Percentiles rank a stretch among this genome's conserved stretches.
Evolutionary conservation across 164 flowering plant genomes (phyloP).

Genomic region (Saururus chinensis): DNA sequence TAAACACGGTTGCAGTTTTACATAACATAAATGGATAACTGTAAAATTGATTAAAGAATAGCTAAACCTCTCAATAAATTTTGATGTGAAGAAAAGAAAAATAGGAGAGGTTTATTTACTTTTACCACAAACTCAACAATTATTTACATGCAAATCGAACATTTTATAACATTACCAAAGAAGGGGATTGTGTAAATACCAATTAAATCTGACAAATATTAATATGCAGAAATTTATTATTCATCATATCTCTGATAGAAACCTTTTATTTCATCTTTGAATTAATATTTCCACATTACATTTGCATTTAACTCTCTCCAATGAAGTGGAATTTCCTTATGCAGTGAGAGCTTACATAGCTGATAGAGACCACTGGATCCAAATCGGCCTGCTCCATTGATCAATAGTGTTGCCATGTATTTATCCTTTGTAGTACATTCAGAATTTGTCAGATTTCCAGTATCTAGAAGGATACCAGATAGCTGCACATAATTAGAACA

Average conservation of each 20-base stretch:
- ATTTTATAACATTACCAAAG: too few species aligned
- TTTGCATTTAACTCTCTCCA: neutral
- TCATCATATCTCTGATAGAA: too few species aligned
- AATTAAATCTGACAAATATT: too few species aligned
- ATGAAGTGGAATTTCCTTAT: neutral
- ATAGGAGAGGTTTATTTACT: too few species aligned
- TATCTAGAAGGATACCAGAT: conserved; percentile 58
- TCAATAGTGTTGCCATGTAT: conserved; percentile 56
- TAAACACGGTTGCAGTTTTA: neutral
- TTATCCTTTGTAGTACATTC: conserved; percentile 45
- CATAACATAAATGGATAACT: too few species aligned
- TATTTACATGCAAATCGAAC: too few species aligned
- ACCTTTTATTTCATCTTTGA: neutral
- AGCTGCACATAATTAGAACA: conserved; percentile 28
- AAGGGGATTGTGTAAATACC: too few species aligned
- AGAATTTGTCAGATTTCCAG: conserved; percentile 38
- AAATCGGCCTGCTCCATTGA: conserved; percentile 64
- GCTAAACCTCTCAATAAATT: too few species aligned
- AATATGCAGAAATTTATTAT: too few species aligned
- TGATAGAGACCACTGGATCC: conserved; percentile 61
- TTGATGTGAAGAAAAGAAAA: too few species aligned
- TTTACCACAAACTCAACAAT: too few species aligned
- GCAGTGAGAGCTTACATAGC: conserved; percentile 24
- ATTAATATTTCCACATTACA: neutral
- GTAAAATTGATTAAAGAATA: too few species aligned